Conservation (phyloP, 768 basidiomycete species). For the Lentinula lateritia region DNA sequence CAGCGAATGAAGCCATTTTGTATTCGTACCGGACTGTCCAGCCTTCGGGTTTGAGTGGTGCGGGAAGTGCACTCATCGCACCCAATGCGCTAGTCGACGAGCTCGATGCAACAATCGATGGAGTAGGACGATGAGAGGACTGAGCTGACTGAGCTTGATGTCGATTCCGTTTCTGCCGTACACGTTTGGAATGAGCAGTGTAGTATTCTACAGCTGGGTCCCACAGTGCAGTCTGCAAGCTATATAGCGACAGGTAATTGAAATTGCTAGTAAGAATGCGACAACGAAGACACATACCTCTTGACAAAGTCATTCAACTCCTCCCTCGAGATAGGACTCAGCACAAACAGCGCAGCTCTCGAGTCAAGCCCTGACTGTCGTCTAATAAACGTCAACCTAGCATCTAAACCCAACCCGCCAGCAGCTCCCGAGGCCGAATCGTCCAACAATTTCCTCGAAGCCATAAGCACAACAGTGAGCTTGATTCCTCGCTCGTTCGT, state of each 20-base stretch:
- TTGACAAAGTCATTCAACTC: constrained; percentile 88
- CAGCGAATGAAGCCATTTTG: constrained; percentile 95
- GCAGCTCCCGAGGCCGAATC: constrained; percentile 16
- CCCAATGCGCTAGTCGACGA: background rate
- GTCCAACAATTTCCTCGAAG: constrained; percentile 87
- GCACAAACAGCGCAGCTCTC: constrained; percentile 87
- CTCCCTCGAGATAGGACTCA: constrained; percentile 83
- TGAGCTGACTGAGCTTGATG: constrained; percentile 50
- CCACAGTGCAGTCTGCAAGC: constrained; percentile 83
- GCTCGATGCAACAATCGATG: background rate
- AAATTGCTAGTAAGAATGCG: background rate
- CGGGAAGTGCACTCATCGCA: background rate
- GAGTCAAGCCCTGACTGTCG: constrained; percentile 87
- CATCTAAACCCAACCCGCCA: constrained; percentile 34
- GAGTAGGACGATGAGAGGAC: background rate
- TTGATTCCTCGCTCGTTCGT: constrained; percentile 87
- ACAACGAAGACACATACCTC: constrained; percentile 40
- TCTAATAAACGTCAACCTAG: constrained; percentile 80
- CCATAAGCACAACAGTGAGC: constrained; percentile 89
- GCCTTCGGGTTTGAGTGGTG: constrained; percentile 63
- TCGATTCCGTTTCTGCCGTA: constrained; percentile 82
- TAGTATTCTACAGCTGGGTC: constrained; percentile 94
- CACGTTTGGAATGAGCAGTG: constrained; percentile 86
- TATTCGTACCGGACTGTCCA: constrained; percentile 98
- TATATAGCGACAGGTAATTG: constrained; percentile 19